Base-by-base conservation (phyloP, 208 protist genomes). In the Trypanosoma avium region DNA sequence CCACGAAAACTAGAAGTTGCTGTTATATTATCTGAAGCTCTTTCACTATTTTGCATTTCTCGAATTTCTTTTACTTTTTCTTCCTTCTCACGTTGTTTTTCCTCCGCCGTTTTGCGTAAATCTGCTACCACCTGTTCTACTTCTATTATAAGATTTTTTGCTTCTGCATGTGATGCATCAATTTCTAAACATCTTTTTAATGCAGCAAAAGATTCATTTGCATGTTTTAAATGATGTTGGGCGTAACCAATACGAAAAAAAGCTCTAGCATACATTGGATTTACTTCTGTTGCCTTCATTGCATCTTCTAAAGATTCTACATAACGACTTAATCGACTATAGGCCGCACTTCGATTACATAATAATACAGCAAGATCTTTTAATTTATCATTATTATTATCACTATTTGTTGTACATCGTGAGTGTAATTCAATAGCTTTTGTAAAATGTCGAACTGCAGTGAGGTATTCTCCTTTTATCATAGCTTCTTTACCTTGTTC, bases 341-440 rank as follows among this genome's bases (percentile, higher is more conserved):
- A 69, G 3, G 89, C 86, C 3, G 86, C 86, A 61, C 89, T 93
- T 53, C 86, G 75, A 63, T 95, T 95, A 45, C 74, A 70, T 5
- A 87, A 61, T 27, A 95, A 72, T 21, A 75, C 66, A 5, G 86
- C 86, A 60, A 63, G 54, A 17, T 65, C 58, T 21, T 5, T 40
- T 12, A 55, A 52, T 26, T 43, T 49, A 38, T 33, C 42, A 32
- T 36, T 40, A 22, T 47, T 46, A 57, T 30, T 43, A 26, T 26
- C n/a, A 56, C 2, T 49, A 9, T 21, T 15, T 9, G 33, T 67
- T 30, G 55, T 30, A 47, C 70, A 53, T 19, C 13, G 6, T 29
- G 77, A 66, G 22, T 85, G 59, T 21, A 88, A 68, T 32, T 91
- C 81, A 32, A 95, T 66, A n/a, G 86, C 86, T 64, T 89, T 87